These are phyloP conservation scores for Casuarina cunninghamiana DNA, from an alignment of 306 rosid species.

Conservation along the genomic window DNA sequence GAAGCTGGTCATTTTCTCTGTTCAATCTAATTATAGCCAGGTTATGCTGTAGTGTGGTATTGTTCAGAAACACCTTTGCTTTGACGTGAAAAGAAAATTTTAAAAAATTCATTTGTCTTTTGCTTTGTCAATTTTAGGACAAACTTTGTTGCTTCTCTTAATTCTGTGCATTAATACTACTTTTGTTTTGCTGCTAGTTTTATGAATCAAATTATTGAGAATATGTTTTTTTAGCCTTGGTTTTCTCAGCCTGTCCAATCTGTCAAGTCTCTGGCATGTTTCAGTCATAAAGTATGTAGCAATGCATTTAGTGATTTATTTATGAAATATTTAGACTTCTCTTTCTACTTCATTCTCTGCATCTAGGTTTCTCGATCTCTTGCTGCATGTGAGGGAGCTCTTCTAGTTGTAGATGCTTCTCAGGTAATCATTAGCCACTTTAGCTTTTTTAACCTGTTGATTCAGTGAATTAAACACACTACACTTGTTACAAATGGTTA, in stretches of 20 bases:
- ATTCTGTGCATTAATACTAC: not conserved
- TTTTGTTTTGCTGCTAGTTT: not conserved
- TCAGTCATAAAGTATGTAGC: not conserved
- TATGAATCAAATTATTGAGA: not conserved
- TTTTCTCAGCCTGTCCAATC: not conserved
- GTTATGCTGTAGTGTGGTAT: not conserved
- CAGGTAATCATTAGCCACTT: constrained; percentile 52
- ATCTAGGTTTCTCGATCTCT: constrained; percentile 85
- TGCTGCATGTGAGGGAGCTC: constrained; percentile 98
- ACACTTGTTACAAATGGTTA: not conserved
- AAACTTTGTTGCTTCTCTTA: not conserved
- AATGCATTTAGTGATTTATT: not conserved
- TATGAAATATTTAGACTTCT: not conserved
- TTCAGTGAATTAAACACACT: constrained; percentile 5
- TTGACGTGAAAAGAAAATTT: not conserved
- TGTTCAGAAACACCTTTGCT: not conserved
- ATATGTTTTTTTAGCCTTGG: not conserved
- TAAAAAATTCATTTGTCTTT: not conserved
- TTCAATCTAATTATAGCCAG: not conserved
- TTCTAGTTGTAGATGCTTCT: constrained; percentile 92
- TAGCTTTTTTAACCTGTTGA: not conserved
- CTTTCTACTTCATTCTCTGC: constrained; percentile 29
- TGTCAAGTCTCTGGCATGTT: not conserved
- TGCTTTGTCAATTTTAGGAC: not conserved
- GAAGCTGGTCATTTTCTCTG: not conserved